These are phyloP conservation scores for Alternaria arborescens DNA, from an alignment of 2,329 filamentous ascomycete species.

Conservation along the genomic window DNA sequence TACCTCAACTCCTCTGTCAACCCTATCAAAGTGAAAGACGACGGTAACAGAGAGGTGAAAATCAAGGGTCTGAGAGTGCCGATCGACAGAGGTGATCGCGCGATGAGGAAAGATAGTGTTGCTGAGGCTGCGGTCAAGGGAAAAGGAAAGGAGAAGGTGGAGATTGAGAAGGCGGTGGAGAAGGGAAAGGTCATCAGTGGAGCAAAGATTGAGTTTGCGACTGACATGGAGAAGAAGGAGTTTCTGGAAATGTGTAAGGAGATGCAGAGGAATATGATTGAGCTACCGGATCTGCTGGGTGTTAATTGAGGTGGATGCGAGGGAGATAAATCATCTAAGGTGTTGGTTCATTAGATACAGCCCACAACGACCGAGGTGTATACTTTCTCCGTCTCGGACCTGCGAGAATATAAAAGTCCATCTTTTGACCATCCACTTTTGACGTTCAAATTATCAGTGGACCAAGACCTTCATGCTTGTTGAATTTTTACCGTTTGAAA, in stretches of 20 bases:
- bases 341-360: fast-evolving
- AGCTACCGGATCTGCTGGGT: constrained; percentile 50
- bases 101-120: constrained; percentile 34
- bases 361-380: fast-evolving
- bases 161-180: constrained; percentile 29
- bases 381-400: fast-evolving
- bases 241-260: constrained; percentile 52
- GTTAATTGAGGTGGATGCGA: constrained; percentile 31
- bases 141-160: constrained; percentile 21
- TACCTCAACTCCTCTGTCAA: constrained; percentile 53
- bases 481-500: neutral
- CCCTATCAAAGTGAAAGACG: constrained; percentile 53
- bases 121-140: constrained; percentile 7
- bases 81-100: constrained; percentile 26
- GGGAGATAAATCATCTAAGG: too few species aligned
- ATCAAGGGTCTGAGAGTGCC: constrained; percentile 55
- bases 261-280: constrained; percentile 49
- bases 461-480: too few species aligned
- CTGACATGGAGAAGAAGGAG: constrained; percentile 51
- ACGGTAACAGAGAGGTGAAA: constrained; percentile 50
- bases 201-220: constrained; percentile 56
- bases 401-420: fast-evolving
- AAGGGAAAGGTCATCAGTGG: constrained; percentile 54
- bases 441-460: too few species aligned
- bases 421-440: too few species aligned